Evolutionary conservation across 2,329 filamentous ascomycete genomes (phyloP), one percentile per base, ranked within the genome.

Genomic region (Cytospora piceae): DNA sequence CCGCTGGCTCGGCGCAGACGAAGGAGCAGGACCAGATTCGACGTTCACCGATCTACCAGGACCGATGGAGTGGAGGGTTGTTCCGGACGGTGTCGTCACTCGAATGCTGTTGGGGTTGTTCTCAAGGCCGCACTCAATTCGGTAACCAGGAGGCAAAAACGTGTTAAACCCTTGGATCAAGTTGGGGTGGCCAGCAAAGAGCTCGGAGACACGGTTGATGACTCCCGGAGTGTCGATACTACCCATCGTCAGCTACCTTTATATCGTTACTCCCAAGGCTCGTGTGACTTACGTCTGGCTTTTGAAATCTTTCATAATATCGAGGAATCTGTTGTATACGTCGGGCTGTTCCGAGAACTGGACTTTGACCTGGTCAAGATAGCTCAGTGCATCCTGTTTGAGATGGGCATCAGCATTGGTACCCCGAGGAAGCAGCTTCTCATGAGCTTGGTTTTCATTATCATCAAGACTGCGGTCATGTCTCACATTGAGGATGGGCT

Each of bases 221-320:
- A 99, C 95, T 1, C 95, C 95, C 0, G 95, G 95, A 0, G 95
- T 99, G 75, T 99, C 95, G 72, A 99, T 99, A 4, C 91, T 90
- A 66, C 31, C 31, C n/a, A 8, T 55, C 3, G 55, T 71, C 67
- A 72, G 72, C n/a, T 37, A 51, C 31, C 17, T 34, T 42, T 11
- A 31, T 24, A 24, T 15, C 32, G 39, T 54, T n/a, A 27, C 34
- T 14, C 15, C 49, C 58, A 39, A 57, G 20, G 62, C 32, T 53
- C 51, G 53, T 56, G 63, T 14, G 15, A 85, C 90, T 80, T 82
- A 94, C 87, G 94, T 93, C 79, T 97, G 94, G 73, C 93, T 97
- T 79, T 99, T 99, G 77, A 99, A 99, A 72, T 99, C 95, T 75
- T 99, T 99, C 95, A 99, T 99, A 58, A 99, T 99, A 72, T 99